Conservation (phyloP, 2,329 filamentous ascomycete genomes). For the Trichoderma guizhouense region DNA sequence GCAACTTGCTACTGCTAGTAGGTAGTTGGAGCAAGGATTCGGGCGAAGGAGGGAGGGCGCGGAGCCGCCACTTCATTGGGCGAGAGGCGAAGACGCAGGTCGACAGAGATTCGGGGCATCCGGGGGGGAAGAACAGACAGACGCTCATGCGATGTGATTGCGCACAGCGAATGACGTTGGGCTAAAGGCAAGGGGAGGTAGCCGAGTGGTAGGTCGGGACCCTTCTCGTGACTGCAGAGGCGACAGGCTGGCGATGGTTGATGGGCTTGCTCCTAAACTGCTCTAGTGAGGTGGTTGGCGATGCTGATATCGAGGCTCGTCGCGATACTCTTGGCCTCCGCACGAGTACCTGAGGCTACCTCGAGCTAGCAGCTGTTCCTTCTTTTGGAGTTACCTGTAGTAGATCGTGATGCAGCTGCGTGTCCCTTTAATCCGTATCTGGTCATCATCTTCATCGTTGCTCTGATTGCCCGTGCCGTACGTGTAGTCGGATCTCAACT, state of each 20-base stretch:
- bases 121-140: background rate
- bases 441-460: background rate
- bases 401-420: background rate
- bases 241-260: background rate
- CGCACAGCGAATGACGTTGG: conserved; percentile 2
- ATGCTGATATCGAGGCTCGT: background rate
- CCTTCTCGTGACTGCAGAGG: conserved; percentile 11
- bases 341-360: background rate
- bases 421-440: background rate
- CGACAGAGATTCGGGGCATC: background rate
- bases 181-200: conserved; percentile 8
- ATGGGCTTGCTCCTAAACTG: background rate
- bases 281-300: background rate
- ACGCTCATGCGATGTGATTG: conserved; percentile 17
- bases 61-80: conserved; percentile 6
- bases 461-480: background rate
- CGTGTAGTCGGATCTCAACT: background rate
- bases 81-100: background rate
- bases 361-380: background rate
- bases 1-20: background rate
- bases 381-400: background rate
- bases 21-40: background rate
- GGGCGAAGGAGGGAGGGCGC: background rate
- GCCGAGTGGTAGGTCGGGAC: conserved; percentile 11
- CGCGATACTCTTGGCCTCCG: background rate